A percentile compares a stretch with the other conserved stretches of the same genome.
Evolutionary conservation across 2,329 filamentous ascomycete genomes (phyloP).

Genomic region (Whalleya microplaca): DNA sequence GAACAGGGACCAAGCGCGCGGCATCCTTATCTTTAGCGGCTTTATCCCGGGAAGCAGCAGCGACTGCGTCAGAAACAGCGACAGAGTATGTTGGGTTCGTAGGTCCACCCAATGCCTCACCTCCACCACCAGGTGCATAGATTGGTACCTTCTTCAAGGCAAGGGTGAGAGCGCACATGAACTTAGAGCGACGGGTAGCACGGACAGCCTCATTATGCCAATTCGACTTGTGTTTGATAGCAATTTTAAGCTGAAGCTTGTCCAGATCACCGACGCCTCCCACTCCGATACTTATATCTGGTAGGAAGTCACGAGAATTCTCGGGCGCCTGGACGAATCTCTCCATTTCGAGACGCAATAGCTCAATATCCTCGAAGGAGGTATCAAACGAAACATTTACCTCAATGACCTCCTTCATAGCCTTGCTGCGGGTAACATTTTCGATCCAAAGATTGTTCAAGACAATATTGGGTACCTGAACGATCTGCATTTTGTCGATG

Average conservation of each 20-base stretch:
- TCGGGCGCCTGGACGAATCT: conserved; percentile 81
- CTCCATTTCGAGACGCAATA: conserved; percentile 82
- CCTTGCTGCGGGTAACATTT: conserved; percentile 87
- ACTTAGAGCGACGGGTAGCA: conserved; percentile 83
- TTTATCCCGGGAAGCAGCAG: conserved; percentile 64
- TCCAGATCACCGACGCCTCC: conserved; percentile 81
- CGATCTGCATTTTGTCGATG: conserved; percentile 78
- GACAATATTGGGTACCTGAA: conserved; percentile 86
- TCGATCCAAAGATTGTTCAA: conserved; percentile 95
- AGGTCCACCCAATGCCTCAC: conserved; percentile 63
- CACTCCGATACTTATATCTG: conserved; percentile 79
- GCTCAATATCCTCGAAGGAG: conserved; percentile 84
- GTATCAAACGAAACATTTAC: conserved; percentile 86
- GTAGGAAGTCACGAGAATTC: conserved; percentile 89
- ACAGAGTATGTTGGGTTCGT: conserved; percentile 84
- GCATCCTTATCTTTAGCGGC: conserved; percentile 65
- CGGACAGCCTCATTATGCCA: conserved; percentile 87
- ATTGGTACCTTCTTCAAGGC: conserved; percentile 89
- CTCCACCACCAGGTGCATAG: conserved; percentile 75
- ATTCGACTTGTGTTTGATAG: conserved; percentile 91
- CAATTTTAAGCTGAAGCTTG: conserved; percentile 81
- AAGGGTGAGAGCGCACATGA: conserved; percentile 90
- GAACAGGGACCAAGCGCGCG: conserved; percentile 64
- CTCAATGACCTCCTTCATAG: conserved; percentile 85
- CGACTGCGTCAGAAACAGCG: conserved; percentile 69